Percentiles rank a stretch among this genome's conserved stretches.
These are phyloP conservation scores for Thuidium tamariscinum DNA, from an alignment of 225 moss, liverwort and hornwort species.

Conservation along the genomic window DNA sequence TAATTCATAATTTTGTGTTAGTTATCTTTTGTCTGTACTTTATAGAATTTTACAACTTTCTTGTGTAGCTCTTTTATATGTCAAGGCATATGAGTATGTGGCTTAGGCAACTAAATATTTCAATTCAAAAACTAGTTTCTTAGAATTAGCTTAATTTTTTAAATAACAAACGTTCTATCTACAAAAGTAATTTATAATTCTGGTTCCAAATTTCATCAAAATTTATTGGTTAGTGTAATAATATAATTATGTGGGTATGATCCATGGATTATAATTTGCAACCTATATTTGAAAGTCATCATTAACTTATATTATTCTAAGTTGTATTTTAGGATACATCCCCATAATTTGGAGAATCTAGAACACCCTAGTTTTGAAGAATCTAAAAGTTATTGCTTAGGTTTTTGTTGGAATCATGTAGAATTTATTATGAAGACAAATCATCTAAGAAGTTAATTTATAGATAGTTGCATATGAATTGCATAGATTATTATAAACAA, in stretches of 20 bases:
- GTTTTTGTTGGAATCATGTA: fast-evolving
- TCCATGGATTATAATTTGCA: neutral
- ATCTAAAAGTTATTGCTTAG: fast-evolving
- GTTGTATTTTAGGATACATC: neutral
- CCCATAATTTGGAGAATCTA: neutral
- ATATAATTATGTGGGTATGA: fast-evolving
- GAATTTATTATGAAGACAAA: neutral
- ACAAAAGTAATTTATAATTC: neutral
- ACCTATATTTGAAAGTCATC: neutral
- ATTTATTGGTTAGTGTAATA: neutral
- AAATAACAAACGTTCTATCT: neutral
- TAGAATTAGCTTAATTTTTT: fast-evolving
- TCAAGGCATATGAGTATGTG: neutral
- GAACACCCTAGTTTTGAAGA: fast-evolving
- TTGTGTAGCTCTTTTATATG: neutral
- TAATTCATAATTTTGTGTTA: neutral
- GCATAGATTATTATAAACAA: neutral
- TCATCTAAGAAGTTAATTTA: neutral
- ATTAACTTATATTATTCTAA: neutral
- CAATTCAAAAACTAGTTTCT: neutral
- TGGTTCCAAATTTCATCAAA: neutral
- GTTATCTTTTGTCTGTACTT: fast-evolving
- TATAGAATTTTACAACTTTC: neutral
- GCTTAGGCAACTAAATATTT: neutral
- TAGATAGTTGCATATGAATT: neutral